phyloP scores from a whole-genome alignment of 2,329 filamentous ascomycete genomes.

The Rhynchosporium agropyri region DNA sequence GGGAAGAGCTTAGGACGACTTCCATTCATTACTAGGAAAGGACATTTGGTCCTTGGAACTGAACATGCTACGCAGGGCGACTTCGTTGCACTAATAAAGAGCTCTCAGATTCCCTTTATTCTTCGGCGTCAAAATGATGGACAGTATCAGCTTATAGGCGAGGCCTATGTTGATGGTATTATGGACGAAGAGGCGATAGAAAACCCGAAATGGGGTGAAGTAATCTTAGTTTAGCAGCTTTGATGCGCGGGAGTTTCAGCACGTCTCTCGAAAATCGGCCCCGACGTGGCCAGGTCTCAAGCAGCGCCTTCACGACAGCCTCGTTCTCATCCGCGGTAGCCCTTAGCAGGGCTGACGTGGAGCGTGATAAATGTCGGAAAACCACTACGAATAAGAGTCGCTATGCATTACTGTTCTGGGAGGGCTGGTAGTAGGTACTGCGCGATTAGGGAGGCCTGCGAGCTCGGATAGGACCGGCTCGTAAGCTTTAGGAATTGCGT shows the following conservation, averaged over 20 bases:
- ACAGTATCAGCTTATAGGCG: neutral
- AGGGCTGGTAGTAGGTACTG: no score
- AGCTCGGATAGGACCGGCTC: no score
- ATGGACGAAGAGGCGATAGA: neutral
- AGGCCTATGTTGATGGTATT: neutral
- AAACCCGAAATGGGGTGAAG: neutral
- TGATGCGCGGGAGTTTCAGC: neutral
- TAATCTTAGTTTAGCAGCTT: neutral
- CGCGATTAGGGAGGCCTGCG: no score
- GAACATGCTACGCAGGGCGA: neutral
- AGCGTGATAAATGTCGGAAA: neutral
- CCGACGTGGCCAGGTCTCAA: neutral
- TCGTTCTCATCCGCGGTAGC: neutral
- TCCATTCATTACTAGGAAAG: constrained; percentile 2
- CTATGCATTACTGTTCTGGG: no score
- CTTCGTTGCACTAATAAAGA: neutral
- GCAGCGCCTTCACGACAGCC: neutral
- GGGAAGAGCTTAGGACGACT: constrained; percentile 1
- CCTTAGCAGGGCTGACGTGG: neutral
- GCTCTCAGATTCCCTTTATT: neutral
- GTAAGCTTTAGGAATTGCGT: no score
- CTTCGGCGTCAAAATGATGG: neutral
- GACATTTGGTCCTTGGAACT: neutral
- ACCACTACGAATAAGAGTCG: no score
- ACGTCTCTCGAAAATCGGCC: neutral